phyloP scores from a whole-genome alignment of 257 asterid species.

The Jacaranda mimosifolia region DNA sequence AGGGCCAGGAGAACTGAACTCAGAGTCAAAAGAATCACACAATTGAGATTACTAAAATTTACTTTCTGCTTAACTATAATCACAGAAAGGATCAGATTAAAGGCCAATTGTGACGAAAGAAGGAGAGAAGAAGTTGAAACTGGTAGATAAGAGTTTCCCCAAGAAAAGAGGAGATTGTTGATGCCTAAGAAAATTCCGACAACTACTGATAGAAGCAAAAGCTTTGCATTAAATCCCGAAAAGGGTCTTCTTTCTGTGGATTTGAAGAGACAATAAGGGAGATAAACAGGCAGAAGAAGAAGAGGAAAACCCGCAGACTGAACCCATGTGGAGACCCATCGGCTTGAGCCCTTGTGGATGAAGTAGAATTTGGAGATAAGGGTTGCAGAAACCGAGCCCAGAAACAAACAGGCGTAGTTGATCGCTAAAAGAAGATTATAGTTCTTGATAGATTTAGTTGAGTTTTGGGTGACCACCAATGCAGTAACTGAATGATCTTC shows the following conservation, averaged over 20 bases:
- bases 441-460: conserved; percentile 26
- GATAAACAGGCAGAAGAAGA: conserved; percentile 50
- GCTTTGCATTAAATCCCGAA: conserved; percentile 41
- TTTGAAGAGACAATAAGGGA: conserved; percentile 49
- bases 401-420: conserved; percentile 51
- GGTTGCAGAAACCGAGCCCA: conserved; percentile 61
- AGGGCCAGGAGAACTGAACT: conserved; percentile 66
- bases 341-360: conserved; percentile 71
- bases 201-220: conserved; percentile 30
- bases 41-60: conserved; percentile 61
- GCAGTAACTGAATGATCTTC: not conserved
- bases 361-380: conserved; percentile 70
- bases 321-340: conserved; percentile 78
- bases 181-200: conserved; percentile 63
- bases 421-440: conserved; percentile 49
- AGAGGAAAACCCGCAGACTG: conserved; percentile 82
- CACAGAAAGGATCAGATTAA: conserved; percentile 62
- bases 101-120: conserved; percentile 64
- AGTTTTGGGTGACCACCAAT: not conserved
- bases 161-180: conserved; percentile 63
- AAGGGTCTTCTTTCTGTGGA: conserved; percentile 56
- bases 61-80: conserved; percentile 65
- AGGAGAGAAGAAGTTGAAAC: conserved; percentile 69
- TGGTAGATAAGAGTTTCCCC: conserved; percentile 73
- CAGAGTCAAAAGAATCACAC: conserved; percentile 69